Evolutionary conservation across 2,329 filamentous ascomycete species (phyloP).

Genomic region (Thyridium curvatum): DNA sequence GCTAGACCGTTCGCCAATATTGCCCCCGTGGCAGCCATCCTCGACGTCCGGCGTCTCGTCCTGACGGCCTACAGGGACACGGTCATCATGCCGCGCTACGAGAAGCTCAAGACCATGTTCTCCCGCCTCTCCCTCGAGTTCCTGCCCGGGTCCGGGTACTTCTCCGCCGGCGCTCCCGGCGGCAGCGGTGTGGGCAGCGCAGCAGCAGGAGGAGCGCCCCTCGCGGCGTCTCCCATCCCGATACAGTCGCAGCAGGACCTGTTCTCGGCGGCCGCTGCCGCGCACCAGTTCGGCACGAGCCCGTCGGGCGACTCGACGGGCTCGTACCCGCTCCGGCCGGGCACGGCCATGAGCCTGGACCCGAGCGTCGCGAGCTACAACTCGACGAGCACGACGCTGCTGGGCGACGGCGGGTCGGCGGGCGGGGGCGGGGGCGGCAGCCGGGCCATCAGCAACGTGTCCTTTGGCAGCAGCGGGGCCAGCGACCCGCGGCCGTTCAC

Average conservation of each 20-base stretch:
- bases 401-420: conserved; percentile 55
- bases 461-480: conserved; percentile 43
- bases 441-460: conserved; percentile 82
- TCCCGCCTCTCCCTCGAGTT: conserved; percentile 84
- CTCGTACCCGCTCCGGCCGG: conserved; percentile 43
- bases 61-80: conserved; percentile 83
- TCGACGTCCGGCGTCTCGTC: conserved; percentile 86
- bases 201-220: conserved; percentile 19
- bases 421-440: conserved; percentile 54
- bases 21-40: conserved; percentile 45
- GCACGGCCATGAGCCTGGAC: conserved; percentile 71
- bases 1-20: conserved; percentile 23
- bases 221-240: conserved; percentile 39
- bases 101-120: conserved; percentile 83
- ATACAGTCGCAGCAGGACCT: conserved; percentile 26
- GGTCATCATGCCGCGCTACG: conserved; percentile 83
- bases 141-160: conserved; percentile 39
- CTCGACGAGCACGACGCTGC: conserved; percentile 70
- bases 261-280: conserved; percentile 17
- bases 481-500: conserved; percentile 44
- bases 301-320: conserved; percentile 36
- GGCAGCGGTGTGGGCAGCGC: conserved; percentile 11
- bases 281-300: conserved; percentile 39
- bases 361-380: conserved; percentile 73
- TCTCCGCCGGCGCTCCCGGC: conserved; percentile 6